A percentile compares a stretch with the other conserved stretches of the same genome.
Evolutionary conservation across 1,284 basidiomycete species (phyloP).

Genomic region (Irpex sp.): DNA sequence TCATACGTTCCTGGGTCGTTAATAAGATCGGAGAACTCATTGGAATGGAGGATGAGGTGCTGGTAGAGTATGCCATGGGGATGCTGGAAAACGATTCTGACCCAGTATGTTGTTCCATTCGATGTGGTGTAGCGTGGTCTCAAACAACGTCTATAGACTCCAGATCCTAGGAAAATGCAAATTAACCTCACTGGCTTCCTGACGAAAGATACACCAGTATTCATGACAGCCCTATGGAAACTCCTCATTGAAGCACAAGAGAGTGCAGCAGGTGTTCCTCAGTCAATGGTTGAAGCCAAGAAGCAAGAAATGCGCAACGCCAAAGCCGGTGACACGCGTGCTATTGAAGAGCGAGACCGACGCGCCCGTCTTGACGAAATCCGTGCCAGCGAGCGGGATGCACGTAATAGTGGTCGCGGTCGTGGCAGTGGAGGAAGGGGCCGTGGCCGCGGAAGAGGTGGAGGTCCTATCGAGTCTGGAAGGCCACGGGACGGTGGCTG

Average conservation of each 20-base stretch:
- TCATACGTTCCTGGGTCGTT: constrained; percentile 92
- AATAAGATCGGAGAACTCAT: constrained; percentile 88
- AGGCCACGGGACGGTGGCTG: constrained; percentile 25
- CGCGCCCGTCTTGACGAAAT: constrained; percentile 67
- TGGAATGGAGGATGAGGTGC: constrained; percentile 95
- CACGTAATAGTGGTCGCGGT: constrained; percentile 43
- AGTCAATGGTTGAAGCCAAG: constrained; percentile 93
- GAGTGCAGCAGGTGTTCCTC: constrained; percentile 87
- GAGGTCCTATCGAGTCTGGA: neutral
- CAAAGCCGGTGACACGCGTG: constrained; percentile 66
- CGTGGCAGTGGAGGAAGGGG: constrained; percentile 31
- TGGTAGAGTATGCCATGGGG: constrained; percentile 94
- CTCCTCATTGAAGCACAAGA: constrained; percentile 88
- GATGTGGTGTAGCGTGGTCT: neutral
- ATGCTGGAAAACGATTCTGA: constrained; percentile 83
- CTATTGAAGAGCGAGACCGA: constrained; percentile 69
- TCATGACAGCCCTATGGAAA: constrained; percentile 89
- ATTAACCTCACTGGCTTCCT: constrained; percentile 93
- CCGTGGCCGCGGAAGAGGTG: constrained; percentile 26
- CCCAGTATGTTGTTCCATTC: constrained; percentile 51
- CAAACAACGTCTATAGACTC: constrained; percentile 46
- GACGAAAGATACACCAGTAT: constrained; percentile 72
- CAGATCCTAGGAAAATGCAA: constrained; percentile 95
- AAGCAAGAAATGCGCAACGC: constrained; percentile 87
- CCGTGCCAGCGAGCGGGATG: constrained; percentile 49